Conservation (phyloP, 1,284 basidiomycete species). For the Puccinia hordei region DNA sequence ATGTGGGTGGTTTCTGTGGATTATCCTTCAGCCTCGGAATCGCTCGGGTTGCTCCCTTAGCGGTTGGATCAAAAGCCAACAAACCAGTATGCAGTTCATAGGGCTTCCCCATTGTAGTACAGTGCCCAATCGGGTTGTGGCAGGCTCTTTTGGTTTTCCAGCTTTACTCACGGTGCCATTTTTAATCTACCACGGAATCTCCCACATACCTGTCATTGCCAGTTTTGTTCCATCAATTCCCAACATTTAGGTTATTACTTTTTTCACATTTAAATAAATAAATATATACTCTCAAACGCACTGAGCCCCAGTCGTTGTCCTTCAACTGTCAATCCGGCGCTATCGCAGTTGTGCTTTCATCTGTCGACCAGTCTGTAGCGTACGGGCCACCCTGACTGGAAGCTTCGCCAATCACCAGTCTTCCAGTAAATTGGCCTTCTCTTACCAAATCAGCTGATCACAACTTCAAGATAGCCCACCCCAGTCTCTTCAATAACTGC, state of each 20-base stretch:
- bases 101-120: constrained; percentile 10
- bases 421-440: neutral
- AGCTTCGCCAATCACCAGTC: neutral
- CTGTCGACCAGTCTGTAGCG: neutral
- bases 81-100: neutral
- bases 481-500: neutral
- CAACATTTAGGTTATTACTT: neutral
- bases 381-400: neutral
- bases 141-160: neutral
- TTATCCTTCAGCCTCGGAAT: constrained; percentile 9
- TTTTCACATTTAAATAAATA: constrained; percentile 17
- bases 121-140: constrained; percentile 21
- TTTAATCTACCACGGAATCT: constrained; percentile 26
- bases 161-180: constrained; percentile 10
- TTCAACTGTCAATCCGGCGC: neutral
- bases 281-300: neutral
- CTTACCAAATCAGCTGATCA: constrained; percentile 15
- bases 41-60: constrained; percentile 6
- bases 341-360: constrained; percentile 5
- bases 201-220: constrained; percentile 23
- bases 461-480: neutral
- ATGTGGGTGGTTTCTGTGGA: neutral
- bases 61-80: neutral
- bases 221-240: constrained; percentile 2
- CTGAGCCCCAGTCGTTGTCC: constrained; percentile 13